These are phyloP conservation scores for Gentiana macrophylla DNA, from an alignment of 257 asterid genomes.

Conservation along the genomic window DNA sequence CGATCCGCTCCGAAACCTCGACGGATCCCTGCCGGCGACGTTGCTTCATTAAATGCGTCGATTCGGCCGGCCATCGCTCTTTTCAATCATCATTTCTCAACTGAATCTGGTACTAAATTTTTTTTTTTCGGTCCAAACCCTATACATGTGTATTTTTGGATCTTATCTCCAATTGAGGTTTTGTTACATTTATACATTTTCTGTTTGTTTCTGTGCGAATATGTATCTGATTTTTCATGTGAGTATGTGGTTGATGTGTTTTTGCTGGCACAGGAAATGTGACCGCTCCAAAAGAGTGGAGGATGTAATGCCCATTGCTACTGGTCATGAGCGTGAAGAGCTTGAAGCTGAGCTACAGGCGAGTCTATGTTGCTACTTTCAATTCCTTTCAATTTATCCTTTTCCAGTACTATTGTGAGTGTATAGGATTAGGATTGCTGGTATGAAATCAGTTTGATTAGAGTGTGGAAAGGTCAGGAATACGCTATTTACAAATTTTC, in stretches of 20 bases:
- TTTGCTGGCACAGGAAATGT: constrained; percentile 29
- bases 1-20: constrained; percentile 44
- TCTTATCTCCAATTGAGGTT: neutral
- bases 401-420: neutral
- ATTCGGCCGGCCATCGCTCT: constrained; percentile 25
- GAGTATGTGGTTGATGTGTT: constrained; percentile 1
- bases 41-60: constrained; percentile 24
- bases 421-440: neutral
- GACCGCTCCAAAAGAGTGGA: constrained; percentile 40
- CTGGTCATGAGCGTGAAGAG: constrained; percentile 97
- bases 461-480: neutral
- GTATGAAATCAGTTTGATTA: neutral
- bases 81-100: constrained; percentile 32
- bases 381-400: neutral
- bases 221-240: neutral
- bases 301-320: constrained; percentile 91
- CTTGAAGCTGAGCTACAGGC: constrained; percentile 81
- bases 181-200: neutral
- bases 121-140: constrained; percentile 8
- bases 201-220: neutral
- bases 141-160: neutral
- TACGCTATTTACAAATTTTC: neutral
- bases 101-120: constrained; percentile 46
- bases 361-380: constrained; percentile 14
- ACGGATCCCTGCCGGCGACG: constrained; percentile 22